These are phyloP conservation scores for Zoysia pacifica DNA, from an alignment of 176 grass and related monocot species.

Conservation along the genomic window DNA sequence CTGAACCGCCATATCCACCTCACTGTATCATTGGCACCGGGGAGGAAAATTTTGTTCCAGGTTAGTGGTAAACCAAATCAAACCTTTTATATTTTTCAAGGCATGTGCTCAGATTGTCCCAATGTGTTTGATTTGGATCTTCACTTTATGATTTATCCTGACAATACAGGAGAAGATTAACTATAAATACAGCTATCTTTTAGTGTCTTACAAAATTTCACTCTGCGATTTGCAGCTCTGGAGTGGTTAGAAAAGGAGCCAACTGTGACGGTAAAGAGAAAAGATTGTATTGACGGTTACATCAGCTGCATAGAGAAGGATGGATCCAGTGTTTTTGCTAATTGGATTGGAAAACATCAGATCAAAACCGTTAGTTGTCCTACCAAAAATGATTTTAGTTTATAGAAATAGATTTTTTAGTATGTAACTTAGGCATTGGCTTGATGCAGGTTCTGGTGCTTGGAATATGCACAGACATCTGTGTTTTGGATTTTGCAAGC, in stretches of 20 bases:
- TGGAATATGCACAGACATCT: constrained; percentile 83
- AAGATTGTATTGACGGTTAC: constrained; percentile 85
- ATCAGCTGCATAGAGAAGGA: constrained; percentile 72
- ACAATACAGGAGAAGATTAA: not conserved
- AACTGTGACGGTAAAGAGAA: constrained; percentile 76
- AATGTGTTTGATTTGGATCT: not conserved
- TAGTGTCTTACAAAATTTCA: constrained; percentile 4
- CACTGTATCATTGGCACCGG: constrained; percentile 88
- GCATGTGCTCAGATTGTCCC: not conserved
- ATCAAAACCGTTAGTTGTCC: constrained; percentile 64
- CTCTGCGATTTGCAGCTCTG: constrained; percentile 54
- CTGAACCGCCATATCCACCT: constrained; percentile 81
- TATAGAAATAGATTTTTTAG: not conserved
- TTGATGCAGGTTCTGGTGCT: constrained; percentile 73
- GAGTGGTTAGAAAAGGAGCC: constrained; percentile 84
- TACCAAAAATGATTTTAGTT: not conserved
- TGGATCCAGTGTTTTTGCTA: constrained; percentile 72
- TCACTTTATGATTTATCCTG: constrained; percentile 6
- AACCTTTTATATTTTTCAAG: not conserved
- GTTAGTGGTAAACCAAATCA: constrained; percentile 23
- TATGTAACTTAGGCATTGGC: constrained; percentile 10
- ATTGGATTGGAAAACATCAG: constrained; percentile 69
- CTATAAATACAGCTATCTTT: not conserved
- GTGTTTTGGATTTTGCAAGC: constrained; percentile 85
- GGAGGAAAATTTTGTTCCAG: constrained; percentile 91